A percentile compares a stretch with the other conserved stretches of the same genome.
Evolutionary conservation across 768 basidiomycete species (phyloP).

Genomic region (Leucosporidium creatinivorum): DNA sequence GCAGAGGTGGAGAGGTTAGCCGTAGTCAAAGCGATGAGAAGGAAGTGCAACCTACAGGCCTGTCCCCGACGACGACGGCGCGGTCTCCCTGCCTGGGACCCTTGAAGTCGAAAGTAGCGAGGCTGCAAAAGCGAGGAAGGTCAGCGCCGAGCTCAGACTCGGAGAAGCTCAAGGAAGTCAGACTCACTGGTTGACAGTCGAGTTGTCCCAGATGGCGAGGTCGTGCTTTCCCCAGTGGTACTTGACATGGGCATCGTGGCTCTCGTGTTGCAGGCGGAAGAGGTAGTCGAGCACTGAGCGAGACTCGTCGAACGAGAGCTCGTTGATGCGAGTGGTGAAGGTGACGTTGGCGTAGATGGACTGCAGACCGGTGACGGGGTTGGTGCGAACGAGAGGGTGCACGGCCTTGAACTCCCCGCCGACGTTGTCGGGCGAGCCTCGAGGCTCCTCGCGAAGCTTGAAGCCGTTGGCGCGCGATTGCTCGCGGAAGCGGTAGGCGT

Average conservation of each 20-base stretch:
- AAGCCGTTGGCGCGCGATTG: conserved; percentile 38
- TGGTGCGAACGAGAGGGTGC: conserved; percentile 43
- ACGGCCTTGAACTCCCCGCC: conserved; percentile 40
- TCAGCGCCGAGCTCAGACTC: no score
- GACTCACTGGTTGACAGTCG: conserved; percentile 15
- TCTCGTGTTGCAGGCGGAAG: conserved; percentile 38
- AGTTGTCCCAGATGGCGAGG: conserved; percentile 12
- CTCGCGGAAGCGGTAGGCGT: conserved; percentile 41
- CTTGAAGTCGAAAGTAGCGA: no score
- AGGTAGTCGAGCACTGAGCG: conserved; percentile 41
- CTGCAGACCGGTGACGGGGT: conserved; percentile 36
- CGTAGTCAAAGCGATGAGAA: no score
- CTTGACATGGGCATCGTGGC: conserved; percentile 43
- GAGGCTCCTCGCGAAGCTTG: conserved; percentile 36
- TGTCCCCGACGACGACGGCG: no score
- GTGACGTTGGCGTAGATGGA: conserved; percentile 29
- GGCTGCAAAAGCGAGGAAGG: no score
- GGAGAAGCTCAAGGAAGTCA: no score
- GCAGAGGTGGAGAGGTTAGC: no score
- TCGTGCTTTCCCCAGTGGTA: conserved; percentile 42
- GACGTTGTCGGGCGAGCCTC: conserved; percentile 41
- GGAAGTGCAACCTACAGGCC: no score
- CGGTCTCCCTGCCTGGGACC: no score
- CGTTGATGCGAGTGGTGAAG: conserved; percentile 32
- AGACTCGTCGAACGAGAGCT: conserved; percentile 25